Percentiles rank a stretch among this genome's conserved stretches.
phyloP scores from a whole-genome alignment of 495 filamentous ascomycete species.

The Zalerion maritima region DNA sequence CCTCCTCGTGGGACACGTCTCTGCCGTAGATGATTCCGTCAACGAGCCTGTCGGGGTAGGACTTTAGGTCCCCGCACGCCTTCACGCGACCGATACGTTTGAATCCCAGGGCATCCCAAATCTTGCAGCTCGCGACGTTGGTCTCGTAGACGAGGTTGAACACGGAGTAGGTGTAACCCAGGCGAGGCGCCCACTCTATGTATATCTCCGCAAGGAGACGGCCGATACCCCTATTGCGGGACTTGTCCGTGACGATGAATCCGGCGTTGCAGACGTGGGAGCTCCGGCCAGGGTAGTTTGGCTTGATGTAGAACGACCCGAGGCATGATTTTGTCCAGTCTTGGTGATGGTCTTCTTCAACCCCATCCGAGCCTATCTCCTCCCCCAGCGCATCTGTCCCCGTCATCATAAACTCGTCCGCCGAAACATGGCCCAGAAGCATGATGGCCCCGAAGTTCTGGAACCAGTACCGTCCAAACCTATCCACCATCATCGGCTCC shows the following conservation, averaged over 20 bases:
- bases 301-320: constrained; percentile 93
- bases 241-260: constrained; percentile 81
- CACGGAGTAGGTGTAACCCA: constrained; percentile 91
- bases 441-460: constrained; percentile 89
- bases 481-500: constrained; percentile 54
- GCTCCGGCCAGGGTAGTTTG: constrained; percentile 92
- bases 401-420: too few relatives aligned
- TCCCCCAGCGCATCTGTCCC: constrained; percentile 10
- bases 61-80: constrained; percentile 71
- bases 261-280: constrained; percentile 95
- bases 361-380: constrained; percentile 29
- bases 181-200: constrained; percentile 83
- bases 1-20: constrained; percentile 58
- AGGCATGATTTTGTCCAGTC: constrained; percentile 80
- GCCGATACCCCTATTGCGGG: constrained; percentile 81
- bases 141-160: constrained; percentile 99
- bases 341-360: constrained; percentile 49
- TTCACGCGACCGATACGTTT: constrained; percentile 90
- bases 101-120: constrained; percentile 97
- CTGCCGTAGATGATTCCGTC: constrained; percentile 97
- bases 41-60: constrained; percentile 62
- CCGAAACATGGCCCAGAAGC: constrained; percentile 63
- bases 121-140: constrained; percentile 84
- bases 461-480: constrained; percentile 88
- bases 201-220: constrained; percentile 88